phyloP scores from a whole-genome alignment of 2,329 filamentous ascomycete genomes.

The Apiospora arundinis region DNA sequence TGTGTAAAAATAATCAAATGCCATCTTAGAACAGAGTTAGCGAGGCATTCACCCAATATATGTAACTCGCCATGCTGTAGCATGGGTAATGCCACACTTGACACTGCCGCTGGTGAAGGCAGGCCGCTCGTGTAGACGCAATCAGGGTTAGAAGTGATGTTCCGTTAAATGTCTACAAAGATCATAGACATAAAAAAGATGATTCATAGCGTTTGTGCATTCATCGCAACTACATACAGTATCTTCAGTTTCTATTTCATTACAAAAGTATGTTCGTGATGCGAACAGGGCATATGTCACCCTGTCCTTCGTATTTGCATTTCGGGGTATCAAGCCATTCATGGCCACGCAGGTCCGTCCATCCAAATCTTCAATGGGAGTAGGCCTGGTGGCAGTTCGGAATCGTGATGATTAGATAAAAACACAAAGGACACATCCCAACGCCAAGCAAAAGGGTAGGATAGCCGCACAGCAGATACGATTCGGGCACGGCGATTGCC shows the following conservation, averaged over 20 bases:
- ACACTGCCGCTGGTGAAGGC: no score
- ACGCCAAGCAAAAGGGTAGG: conserved; percentile 10
- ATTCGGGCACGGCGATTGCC: not conserved
- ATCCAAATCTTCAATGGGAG: not conserved
- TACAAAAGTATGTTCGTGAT: conserved; percentile 8
- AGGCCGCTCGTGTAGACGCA: no score
- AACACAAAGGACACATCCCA: not conserved
- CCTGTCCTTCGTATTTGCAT: not conserved
- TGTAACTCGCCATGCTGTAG: no score
- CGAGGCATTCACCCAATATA: no score
- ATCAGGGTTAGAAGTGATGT: no score
- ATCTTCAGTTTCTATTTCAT: not conserved
- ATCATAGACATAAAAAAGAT: no score
- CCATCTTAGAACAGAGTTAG: no score
- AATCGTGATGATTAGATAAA: not conserved
- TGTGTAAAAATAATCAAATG: no score
- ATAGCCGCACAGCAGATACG: not conserved
- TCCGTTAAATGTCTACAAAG: no score
- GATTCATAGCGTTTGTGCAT: not conserved
- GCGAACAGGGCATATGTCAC: not conserved
- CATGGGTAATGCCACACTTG: no score
- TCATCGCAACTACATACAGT: not conserved
- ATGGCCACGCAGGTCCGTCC: not conserved
- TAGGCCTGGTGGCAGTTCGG: not conserved
- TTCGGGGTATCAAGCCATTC: not conserved